Conservation (phyloP, 2,329 filamentous ascomycete genomes). For the Hypocrella siamensis region DNA sequence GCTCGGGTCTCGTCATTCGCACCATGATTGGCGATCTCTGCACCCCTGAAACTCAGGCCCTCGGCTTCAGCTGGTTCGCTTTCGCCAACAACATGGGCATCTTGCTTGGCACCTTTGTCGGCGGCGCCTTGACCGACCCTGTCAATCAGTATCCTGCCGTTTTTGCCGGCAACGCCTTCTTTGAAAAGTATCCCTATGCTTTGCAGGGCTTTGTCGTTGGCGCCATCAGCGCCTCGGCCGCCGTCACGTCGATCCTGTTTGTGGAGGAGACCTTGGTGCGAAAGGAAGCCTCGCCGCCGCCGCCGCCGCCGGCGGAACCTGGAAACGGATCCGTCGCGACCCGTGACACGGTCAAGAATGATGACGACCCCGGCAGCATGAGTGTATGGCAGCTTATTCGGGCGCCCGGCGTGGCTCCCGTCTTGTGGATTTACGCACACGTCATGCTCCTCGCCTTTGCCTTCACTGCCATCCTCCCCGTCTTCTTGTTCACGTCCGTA, state of each 20-base stretch:
- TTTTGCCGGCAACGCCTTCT: slow-evolving; percentile 30
- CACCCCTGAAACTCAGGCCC: slow-evolving; percentile 53
- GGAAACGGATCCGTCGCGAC: background rate
- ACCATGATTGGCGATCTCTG: slow-evolving; percentile 65
- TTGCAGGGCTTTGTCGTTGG: slow-evolving; percentile 37
- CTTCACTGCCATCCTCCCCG: slow-evolving; percentile 54
- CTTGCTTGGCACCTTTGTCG: slow-evolving; percentile 53
- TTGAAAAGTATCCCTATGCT: slow-evolving; percentile 35
- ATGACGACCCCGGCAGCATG: slow-evolving; percentile 3
- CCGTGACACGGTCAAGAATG: background rate
- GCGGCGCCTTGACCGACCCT: slow-evolving; percentile 54
- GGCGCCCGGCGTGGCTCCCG: slow-evolving; percentile 47
- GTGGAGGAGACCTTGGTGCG: slow-evolving; percentile 48
- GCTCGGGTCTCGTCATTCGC: slow-evolving; percentile 57
- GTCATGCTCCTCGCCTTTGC: slow-evolving; percentile 53
- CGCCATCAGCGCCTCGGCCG: slow-evolving; percentile 38
- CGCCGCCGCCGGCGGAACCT: too few relatives aligned
- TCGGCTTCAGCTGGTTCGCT: slow-evolving; percentile 62
- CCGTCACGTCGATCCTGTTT: slow-evolving; percentile 35
- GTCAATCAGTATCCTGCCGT: slow-evolving; percentile 42
- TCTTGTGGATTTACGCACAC: slow-evolving; percentile 50
- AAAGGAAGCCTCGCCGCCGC: slow-evolving; percentile 38
- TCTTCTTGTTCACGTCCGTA: slow-evolving; percentile 52
- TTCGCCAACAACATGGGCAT: slow-evolving; percentile 62
- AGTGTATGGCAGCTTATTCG: slow-evolving; percentile 31